phyloP scores from a whole-genome alignment of 2,329 filamentous ascomycete species.

The Chaetomium sp. region DNA sequence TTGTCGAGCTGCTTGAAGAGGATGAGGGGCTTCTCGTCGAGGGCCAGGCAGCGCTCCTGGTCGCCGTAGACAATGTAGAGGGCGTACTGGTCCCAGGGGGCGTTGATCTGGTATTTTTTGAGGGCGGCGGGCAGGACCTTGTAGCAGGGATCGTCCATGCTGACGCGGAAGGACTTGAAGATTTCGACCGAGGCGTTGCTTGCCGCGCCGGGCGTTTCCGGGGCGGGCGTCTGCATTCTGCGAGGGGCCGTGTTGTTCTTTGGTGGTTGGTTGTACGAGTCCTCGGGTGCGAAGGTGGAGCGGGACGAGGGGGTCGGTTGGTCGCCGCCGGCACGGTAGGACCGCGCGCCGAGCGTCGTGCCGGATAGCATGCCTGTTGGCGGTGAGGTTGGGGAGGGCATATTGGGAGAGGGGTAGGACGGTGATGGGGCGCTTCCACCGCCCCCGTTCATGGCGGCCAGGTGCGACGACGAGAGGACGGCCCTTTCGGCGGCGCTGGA shows the following conservation, averaged over 20 bases:
- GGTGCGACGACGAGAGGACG: slow-evolving; percentile 67
- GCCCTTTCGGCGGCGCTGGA: slow-evolving; percentile 68
- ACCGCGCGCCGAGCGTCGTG: slow-evolving; percentile 60
- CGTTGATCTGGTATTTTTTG: slow-evolving; percentile 98
- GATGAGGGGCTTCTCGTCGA: slow-evolving; percentile 92
- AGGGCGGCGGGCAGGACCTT: slow-evolving; percentile 94
- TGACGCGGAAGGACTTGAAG: slow-evolving; percentile 98
- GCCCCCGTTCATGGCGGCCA: slow-evolving; percentile 69
- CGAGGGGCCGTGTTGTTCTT: slow-evolving; percentile 54
- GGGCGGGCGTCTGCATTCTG: slow-evolving; percentile 62
- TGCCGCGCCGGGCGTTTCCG: slow-evolving; percentile 57
- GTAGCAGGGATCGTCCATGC: slow-evolving; percentile 96
- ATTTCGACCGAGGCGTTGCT: slow-evolving; percentile 78
- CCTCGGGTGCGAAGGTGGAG: slow-evolving; percentile 55
- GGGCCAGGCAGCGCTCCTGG: slow-evolving; percentile 87
- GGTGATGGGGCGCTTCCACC: slow-evolving; percentile 56
- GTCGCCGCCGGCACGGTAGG: slow-evolving; percentile 58
- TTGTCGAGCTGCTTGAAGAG: slow-evolving; percentile 97
- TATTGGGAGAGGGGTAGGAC: slow-evolving; percentile 64
- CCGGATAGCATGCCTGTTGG: slow-evolving; percentile 53
- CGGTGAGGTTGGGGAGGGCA: slow-evolving; percentile 71
- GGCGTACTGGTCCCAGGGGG: slow-evolving; percentile 95
- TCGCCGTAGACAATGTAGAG: slow-evolving; percentile 99
- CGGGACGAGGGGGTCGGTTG: slow-evolving; percentile 57
- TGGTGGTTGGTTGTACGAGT: slow-evolving; percentile 42